Percentiles rank a stretch among this genome's conserved stretches.
Conservation (phyloP, 2,329 filamentous ascomycete genomes). For the Fusarium odoratissimum region DNA sequence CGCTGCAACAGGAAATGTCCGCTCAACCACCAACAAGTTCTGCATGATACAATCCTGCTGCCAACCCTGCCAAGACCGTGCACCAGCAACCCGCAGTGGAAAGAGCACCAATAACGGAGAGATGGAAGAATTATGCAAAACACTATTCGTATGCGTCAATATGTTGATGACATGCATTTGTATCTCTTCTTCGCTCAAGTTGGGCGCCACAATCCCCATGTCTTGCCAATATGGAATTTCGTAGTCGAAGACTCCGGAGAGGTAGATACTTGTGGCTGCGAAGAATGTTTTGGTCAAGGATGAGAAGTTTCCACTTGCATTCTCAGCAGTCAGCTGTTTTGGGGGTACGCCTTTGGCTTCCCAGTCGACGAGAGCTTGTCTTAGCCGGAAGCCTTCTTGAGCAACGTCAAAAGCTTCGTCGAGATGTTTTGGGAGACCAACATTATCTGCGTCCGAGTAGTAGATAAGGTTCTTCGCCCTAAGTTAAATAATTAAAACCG, state of each 20-base stretch:
- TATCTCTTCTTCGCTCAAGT: slow-evolving; percentile 36
- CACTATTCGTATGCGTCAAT: slow-evolving; percentile 22
- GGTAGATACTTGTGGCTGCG: slow-evolving; percentile 51
- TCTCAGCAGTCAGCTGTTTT: rapidly evolving
- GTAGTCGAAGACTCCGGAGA: slow-evolving; percentile 53
- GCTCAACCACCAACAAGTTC: slow-evolving; percentile 34
- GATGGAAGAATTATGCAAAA: slow-evolving; percentile 37
- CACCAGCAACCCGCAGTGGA: slow-evolving; percentile 50
- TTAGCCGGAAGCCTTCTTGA: slow-evolving; percentile 33
- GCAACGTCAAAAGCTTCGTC: slow-evolving; percentile 12
- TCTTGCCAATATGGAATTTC: slow-evolving; percentile 47
- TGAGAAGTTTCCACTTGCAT: slow-evolving; percentile 13
- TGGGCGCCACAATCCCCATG: slow-evolving; percentile 38
- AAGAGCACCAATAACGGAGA: slow-evolving; percentile 51
- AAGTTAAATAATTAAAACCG: rapidly evolving
- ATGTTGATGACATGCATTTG: slow-evolving; percentile 42
- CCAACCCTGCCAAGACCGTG: slow-evolving; percentile 39
- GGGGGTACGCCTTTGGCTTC: rapidly evolving
- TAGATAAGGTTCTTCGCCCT: slow-evolving; percentile 23
- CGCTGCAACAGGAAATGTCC: slow-evolving; percentile 44
- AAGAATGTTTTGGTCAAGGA: slow-evolving; percentile 43
- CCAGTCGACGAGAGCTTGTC: slow-evolving; percentile 35
- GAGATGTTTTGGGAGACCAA: rapidly evolving
- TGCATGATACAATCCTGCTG: slow-evolving; percentile 40
- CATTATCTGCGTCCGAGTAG: rapidly evolving